Percentiles rank a stretch among this genome's conserved stretches.
These are phyloP conservation scores for Cutaneotrichosporon cyanovorans DNA, from an alignment of 1,284 basidiomycete genomes.

Conservation along the genomic window DNA sequence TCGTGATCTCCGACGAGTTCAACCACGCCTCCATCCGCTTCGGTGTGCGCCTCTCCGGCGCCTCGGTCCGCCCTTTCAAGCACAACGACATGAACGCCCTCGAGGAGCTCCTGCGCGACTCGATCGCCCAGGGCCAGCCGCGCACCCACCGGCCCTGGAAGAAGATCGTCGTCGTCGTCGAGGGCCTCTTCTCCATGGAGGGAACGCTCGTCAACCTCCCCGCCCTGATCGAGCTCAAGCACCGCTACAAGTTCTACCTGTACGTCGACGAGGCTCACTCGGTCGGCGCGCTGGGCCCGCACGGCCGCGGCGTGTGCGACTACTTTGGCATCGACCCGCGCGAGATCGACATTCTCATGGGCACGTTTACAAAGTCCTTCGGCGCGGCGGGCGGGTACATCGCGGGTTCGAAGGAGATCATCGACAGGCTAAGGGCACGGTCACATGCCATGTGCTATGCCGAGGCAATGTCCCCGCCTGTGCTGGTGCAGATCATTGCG, in stretches of 20 bases:
- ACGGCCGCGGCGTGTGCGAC: conserved; percentile 89
- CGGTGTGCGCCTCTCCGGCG: conserved; percentile 82
- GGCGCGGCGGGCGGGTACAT: conserved; percentile 97
- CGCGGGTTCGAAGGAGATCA: conserved; percentile 68
- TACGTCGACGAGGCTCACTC: conserved; percentile 98
- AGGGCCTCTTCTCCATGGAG: conserved; percentile 98
- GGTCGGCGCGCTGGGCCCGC: conserved; percentile 86
- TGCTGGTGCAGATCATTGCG: conserved; percentile 82
- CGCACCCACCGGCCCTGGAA: conserved; percentile 98
- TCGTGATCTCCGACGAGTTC: conserved; percentile 94
- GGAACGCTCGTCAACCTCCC: conserved; percentile 86
- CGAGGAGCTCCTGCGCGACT: conserved; percentile 76
- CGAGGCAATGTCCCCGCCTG: conserved; percentile 83
- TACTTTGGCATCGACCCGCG: conserved; percentile 84
- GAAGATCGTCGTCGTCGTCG: conserved; percentile 91
- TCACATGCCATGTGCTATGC: conserved; percentile 83
- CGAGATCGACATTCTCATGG: conserved; percentile 90
- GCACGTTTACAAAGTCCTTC: conserved; percentile 98
- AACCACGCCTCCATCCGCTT: conserved; percentile 96
- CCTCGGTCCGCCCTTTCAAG: conserved; percentile 87
- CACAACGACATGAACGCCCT: conserved; percentile 89
- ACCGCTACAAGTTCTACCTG: conserved; percentile 97
- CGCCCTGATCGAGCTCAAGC: conserved; percentile 75
- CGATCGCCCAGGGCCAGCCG: conserved; percentile 93
- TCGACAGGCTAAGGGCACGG: conserved; percentile 71